These are phyloP conservation scores for Torrubiellomyces zombiae DNA, from an alignment of 2,329 filamentous ascomycete genomes.

Conservation along the genomic window DNA sequence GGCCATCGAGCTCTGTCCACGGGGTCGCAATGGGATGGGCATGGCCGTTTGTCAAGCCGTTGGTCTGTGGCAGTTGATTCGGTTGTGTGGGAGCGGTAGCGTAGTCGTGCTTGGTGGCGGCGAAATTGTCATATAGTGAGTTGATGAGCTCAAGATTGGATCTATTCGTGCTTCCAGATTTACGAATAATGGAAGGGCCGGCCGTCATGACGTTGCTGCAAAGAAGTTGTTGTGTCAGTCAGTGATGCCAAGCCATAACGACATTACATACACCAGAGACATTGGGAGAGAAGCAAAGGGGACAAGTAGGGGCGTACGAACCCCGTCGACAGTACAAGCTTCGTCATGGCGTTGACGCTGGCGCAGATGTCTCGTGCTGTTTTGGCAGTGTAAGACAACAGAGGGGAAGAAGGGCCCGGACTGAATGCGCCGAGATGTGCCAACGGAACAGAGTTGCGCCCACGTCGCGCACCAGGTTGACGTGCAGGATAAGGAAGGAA, in stretches of 20 bases:
- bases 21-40: slow-evolving; percentile 14
- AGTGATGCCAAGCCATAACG: too few relatives aligned
- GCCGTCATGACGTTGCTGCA: slow-evolving; percentile 67
- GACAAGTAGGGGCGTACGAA: slow-evolving; percentile 27
- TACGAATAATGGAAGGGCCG: slow-evolving; percentile 69
- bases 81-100: slow-evolving; percentile 11
- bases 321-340: slow-evolving; percentile 75
- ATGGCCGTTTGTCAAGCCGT: slow-evolving; percentile 17
- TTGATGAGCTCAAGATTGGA: slow-evolving; percentile 90
- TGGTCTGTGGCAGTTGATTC: slow-evolving; percentile 18
- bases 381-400: too few relatives aligned
- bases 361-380: too few relatives aligned
- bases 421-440: too few relatives aligned
- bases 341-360: slow-evolving; percentile 44
- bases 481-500: too few relatives aligned
- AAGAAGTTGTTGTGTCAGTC: slow-evolving; percentile 1
- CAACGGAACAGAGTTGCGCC: too few relatives aligned
- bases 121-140: slow-evolving; percentile 70
- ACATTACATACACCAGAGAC: too few relatives aligned
- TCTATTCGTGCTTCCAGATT: slow-evolving; percentile 51
- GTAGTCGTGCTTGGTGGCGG: slow-evolving; percentile 52
- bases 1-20: slow-evolving; percentile 53
- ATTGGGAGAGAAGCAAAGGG: too few relatives aligned
- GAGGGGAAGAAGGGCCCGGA: too few relatives aligned
- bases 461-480: too few relatives aligned